Evolutionary conservation across 2,329 filamentous ascomycete species (phyloP), one percentile per base, ranked within the genome.

Genomic region (Ampelomyces quisqualis): DNA sequence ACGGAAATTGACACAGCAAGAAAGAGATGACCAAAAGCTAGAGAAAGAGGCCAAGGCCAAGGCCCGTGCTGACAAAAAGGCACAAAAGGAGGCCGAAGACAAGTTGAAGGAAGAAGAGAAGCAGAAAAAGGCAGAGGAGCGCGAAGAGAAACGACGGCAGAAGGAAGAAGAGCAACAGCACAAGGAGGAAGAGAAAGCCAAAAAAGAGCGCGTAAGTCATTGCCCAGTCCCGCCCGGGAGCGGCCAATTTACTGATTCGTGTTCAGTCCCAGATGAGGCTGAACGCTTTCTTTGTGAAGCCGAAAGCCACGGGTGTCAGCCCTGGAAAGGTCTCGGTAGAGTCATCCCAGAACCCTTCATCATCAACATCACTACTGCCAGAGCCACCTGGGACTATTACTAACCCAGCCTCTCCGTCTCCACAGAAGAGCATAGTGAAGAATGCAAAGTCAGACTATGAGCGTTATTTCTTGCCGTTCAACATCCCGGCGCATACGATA

Each of bases 401-500:
- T 61, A 57, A 66, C 49, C 42, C 49, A 7, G 30, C 38, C 4
- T 50, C 57, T 57, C 65, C 49, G 47, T 69, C 62, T 18, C 64
- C 58, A 44, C 62, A 67, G 64, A 68, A 64, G 35, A 36, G 39
- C 2, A 49, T 60, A 14, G 50, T 47, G 11, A 58, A 59, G 34
- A 69, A 65, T 38, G 53, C 53, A 7, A 54, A 67, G 17, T 68
- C 65, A 5, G 72, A 75, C 45, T 71, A 73, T 44, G 52, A 86
- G 13, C 82, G 81, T 52, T 73, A 77, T 23, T 97, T 97, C 58
- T 78, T 89, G 21, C 83, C 87, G 0, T 97, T 96, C 65, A 90
- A 86, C 48, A 61, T 93, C 31, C 85, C 88, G 43, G 76, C 82
- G 2, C 78, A 88, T 57, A 86, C 88, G 1, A 79, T 70, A n/a